Evolutionary conservation across 768 basidiomycete species (phyloP).

Genomic region (Phaffia tasmanica): DNA sequence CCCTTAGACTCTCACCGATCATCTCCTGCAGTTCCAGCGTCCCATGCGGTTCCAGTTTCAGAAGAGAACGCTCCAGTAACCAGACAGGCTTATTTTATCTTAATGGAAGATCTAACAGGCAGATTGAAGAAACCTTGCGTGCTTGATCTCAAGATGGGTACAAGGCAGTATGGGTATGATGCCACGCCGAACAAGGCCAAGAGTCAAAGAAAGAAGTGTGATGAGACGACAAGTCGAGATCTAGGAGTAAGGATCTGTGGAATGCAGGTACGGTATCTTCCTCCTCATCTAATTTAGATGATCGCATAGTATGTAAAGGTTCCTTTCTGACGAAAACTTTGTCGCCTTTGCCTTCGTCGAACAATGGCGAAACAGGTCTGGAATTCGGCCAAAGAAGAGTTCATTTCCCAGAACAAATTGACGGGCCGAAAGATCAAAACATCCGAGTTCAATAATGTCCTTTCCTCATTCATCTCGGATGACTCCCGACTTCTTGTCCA

Average conservation of each 20-base stretch:
- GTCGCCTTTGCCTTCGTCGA: neutral
- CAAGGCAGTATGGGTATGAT: slow-evolving; percentile 93
- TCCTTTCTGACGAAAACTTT: neutral
- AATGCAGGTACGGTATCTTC: slow-evolving; percentile 70
- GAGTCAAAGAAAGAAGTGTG: slow-evolving; percentile 97
- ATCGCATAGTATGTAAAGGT: neutral
- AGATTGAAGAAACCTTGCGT: slow-evolving; percentile 84
- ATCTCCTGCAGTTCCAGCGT: slow-evolving; percentile 1
- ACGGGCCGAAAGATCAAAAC: slow-evolving; percentile 79
- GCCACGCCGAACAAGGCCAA: slow-evolving; percentile 86
- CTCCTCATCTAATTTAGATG: neutral
- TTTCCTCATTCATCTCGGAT: slow-evolving; percentile 72
- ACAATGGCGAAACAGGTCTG: slow-evolving; percentile 55
- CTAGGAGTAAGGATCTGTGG: slow-evolving; percentile 91
- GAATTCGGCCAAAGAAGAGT: slow-evolving; percentile 72
- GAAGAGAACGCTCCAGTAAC: slow-evolving; percentile 40
- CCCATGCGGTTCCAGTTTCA: neutral
- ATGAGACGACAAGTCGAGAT: slow-evolving; percentile 80
- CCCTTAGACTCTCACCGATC: neutral
- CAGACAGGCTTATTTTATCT: slow-evolving; percentile 91
- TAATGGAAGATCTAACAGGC: slow-evolving; percentile 98
- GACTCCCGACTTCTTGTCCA: slow-evolving; percentile 73
- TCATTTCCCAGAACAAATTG: slow-evolving; percentile 92
- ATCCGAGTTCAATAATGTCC: slow-evolving; percentile 68
- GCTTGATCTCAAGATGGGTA: slow-evolving; percentile 99